Evolutionary conservation across 192 early-diverging fungal species (phyloP).

Genomic region (Podochytrium sp.): DNA sequence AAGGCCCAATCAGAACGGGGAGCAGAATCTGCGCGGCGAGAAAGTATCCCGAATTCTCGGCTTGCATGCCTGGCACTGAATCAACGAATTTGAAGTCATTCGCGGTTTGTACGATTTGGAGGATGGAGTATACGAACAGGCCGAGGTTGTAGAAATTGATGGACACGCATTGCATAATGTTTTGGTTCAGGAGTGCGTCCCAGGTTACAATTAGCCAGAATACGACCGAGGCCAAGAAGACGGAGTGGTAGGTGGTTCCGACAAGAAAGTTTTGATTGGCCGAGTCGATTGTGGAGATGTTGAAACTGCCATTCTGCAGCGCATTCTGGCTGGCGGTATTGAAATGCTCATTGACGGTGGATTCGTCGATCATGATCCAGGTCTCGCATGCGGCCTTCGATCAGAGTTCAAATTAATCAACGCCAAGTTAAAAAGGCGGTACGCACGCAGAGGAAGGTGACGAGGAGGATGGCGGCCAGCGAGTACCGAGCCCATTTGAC

Average conservation of each 20-base stretch:
- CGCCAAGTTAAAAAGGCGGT: neutral
- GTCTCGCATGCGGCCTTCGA: slow-evolving; percentile 1
- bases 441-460: neutral
- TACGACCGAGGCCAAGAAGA: slow-evolving; percentile 14
- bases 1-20: slow-evolving; percentile 10
- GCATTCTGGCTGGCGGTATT: too few relatives aligned
- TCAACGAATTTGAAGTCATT: neutral
- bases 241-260: slow-evolving; percentile 8
- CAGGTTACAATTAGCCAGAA: slow-evolving; percentile 20
- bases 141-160: slow-evolving; percentile 26
- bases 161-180: slow-evolving; percentile 19
- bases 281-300: neutral
- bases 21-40: slow-evolving; percentile 21
- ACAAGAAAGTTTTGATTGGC: neutral
- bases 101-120: slow-evolving; percentile 19
- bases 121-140: slow-evolving; percentile 18
- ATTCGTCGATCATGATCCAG: slow-evolving; percentile 30
- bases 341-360: too few relatives aligned
- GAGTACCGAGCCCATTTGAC: neutral
- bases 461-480: neutral
- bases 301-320: neutral
- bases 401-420: neutral
- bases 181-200: slow-evolving; percentile 24
- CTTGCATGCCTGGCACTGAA: neutral
- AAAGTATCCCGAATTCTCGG: slow-evolving; percentile 1